Evolutionary conservation across 2,329 filamentous ascomycete genomes (phyloP).

Genomic region (Dactylellina sp.): DNA sequence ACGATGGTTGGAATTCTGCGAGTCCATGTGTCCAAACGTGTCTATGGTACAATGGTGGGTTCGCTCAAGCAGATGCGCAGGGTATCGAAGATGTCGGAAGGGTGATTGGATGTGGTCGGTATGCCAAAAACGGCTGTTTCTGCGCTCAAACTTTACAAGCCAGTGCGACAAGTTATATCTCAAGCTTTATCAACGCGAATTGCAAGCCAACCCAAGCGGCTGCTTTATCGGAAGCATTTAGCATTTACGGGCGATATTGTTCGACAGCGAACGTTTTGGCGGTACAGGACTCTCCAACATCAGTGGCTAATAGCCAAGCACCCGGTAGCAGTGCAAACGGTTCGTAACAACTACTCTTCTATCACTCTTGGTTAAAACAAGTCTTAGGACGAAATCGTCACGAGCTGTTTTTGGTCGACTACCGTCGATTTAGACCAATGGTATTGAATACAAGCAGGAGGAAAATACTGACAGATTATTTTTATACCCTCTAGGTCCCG

Average conservation of each 20-base stretch:
- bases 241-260: conserved; percentile 34
- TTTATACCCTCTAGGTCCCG: background rate
- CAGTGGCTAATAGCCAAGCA: conserved; percentile 1
- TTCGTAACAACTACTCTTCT: background rate
- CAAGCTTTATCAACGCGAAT: conserved; percentile 58
- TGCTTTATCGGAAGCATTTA: conserved; percentile 59
- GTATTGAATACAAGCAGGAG: background rate
- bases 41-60: conserved; percentile 60
- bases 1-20: conserved; percentile 17
- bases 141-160: conserved; percentile 57
- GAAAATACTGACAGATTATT: conserved; percentile 2
- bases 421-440: background rate
- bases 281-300: background rate
- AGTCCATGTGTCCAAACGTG: conserved; percentile 59
- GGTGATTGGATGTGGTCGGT: conserved; percentile 59
- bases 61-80: conserved; percentile 52
- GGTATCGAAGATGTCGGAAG: conserved; percentile 22
- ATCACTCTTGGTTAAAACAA: background rate
- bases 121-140: conserved; percentile 60
- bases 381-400: background rate
- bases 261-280: conserved; percentile 14
- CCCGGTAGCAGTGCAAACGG: background rate
- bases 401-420: background rate
- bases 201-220: conserved; percentile 58
- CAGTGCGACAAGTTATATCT: conserved; percentile 60